Evolutionary conservation across 169 alveolate genomes (phyloP), one percentile per base, ranked within the genome.

Genomic region (Theileria parva): DNA sequence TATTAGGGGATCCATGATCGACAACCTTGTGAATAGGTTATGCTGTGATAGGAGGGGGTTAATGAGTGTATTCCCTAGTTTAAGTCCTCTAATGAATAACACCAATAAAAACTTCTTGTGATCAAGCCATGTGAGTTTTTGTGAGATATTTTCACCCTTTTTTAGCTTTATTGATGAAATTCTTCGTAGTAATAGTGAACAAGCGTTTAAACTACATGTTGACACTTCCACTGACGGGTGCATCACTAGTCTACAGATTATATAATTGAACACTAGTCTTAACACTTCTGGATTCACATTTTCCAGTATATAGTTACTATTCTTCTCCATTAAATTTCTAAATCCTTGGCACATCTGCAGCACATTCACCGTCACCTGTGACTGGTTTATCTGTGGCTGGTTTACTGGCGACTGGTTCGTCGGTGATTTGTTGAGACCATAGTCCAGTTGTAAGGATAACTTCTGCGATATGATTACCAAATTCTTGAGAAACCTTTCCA

Each of bases 221-320:
- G 91, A 71, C 19, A 85, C 74, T 39, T 85, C 85, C 55, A 85
- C 55, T 64, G 91, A 85, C 21, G 91, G 91, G 37, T 85, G 91
- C 85, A 77, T 85, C 44, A 85, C 59, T 72, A 85, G 23, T 25
- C 81, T 23, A 3, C 66, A 55, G 25, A 78, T 53, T 51, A 77
- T 13, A 55, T 78, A 73, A 17, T 78, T 83, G 17, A 51, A 30
- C 32, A 85, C 63, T 21, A 73, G 0, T 50, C 65, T 73, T 27
- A 85, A 28, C n/a, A 84, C n/a, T 19, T 71, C 85, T 11, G 21
- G 30, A 17, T 44, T 60, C 34, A 85, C 71, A 34, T 53, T 72
- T 21, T 63, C 34, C 6, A 77, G 67, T n/a, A 85, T 48, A 69
- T 77, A 65, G 1, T 53, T 23, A 21, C 78, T 77, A 67, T 78